phyloP scores from a whole-genome alignment of 2,329 filamentous ascomycete species.

The Fusarium lateritium region DNA sequence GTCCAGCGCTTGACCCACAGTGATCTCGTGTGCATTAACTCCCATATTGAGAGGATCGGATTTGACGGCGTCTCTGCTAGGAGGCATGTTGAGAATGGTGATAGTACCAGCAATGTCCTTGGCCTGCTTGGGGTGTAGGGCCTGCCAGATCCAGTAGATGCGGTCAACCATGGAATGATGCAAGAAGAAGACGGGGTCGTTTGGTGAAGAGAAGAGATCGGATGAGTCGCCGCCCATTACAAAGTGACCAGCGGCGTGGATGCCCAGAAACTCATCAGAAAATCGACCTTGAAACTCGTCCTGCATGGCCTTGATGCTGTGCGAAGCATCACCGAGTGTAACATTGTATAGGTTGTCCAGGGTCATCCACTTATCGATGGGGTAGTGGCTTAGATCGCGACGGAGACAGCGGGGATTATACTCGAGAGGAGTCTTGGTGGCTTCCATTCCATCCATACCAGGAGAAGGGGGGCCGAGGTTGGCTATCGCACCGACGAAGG shows the following conservation, averaged over 20 bases:
- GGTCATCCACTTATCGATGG: constrained; percentile 1
- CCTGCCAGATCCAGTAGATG: constrained; percentile 23
- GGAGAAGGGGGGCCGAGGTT: constrained; percentile 14
- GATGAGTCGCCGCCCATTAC: constrained; percentile 13
- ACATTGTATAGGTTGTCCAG: neutral
- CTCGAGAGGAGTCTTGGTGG: neutral
- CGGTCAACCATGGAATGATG: constrained; percentile 25
- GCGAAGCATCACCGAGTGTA: neutral
- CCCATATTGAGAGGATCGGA: constrained; percentile 14
- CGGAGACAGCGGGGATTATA: constrained; percentile 13
- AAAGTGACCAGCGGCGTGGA: constrained; percentile 20
- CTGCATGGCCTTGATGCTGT: constrained; percentile 7
- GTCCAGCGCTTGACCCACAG: neutral
- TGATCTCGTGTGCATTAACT: neutral
- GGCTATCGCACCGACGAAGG: neutral
- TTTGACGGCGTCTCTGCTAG: constrained; percentile 8
- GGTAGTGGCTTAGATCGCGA: neutral
- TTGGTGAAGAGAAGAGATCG: constrained; percentile 18
- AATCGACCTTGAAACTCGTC: constrained; percentile 22
- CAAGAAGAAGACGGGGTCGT: constrained; percentile 13
- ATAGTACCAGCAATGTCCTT: constrained; percentile 21
- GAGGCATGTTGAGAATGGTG: constrained; percentile 7
- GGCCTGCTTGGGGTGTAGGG: neutral
- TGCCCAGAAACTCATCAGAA: neutral
- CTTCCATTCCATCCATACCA: constrained; percentile 21